Evolutionary conservation across 345 rosid genomes (phyloP), one percentile per base, ranked within the genome.

Genomic region (Citrus mangshanensis): DNA sequence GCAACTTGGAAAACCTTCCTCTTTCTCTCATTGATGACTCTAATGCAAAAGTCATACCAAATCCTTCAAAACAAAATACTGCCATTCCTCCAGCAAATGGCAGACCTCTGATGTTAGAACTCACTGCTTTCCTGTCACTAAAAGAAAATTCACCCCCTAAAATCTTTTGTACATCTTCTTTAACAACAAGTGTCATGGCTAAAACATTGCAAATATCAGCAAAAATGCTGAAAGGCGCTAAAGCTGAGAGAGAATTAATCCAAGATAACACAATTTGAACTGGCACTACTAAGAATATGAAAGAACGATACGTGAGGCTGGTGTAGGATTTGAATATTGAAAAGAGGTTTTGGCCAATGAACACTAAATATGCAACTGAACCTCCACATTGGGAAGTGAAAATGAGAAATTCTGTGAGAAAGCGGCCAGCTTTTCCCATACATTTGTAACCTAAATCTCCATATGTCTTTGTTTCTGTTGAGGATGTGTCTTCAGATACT

Each of bases 21-120:
- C 83, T 93, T 4, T 96, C 93, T 78, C 34, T 94, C 98, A 93
- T 93, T 5, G 99, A 96, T 69, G 84, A 77, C 85, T 96, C 95
- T 46, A 96, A 71, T 49, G 97, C 89, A 83, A 96, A 71, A 1
- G 98, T 96, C 99, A 94, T 94, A 2, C 94, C 97, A 63, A 94
- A 94, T 40, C 99, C 99, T 80, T 96, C 97, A 25, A 96, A 96
- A 81, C 98, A 94, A 72, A 92, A 96, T 68, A 96, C 93, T 0
- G 98, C 98, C 93, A 93, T 91, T 63, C 99, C 99, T 65, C 83
- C 90, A 1, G 98, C 99, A 81, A 94, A 93, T 0, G 97, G 98
- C 79, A 96, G 80, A 63, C 93, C 95, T 72, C 95, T 90, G 9
- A 94, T 72, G 30, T 77, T 84, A 58, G 89, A 81, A 2, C 91